Percentiles rank a stretch among this genome's conserved stretches.
Conservation (phyloP, 1,284 basidiomycete genomes). For the Cryptococcus wingfieldii region DNA sequence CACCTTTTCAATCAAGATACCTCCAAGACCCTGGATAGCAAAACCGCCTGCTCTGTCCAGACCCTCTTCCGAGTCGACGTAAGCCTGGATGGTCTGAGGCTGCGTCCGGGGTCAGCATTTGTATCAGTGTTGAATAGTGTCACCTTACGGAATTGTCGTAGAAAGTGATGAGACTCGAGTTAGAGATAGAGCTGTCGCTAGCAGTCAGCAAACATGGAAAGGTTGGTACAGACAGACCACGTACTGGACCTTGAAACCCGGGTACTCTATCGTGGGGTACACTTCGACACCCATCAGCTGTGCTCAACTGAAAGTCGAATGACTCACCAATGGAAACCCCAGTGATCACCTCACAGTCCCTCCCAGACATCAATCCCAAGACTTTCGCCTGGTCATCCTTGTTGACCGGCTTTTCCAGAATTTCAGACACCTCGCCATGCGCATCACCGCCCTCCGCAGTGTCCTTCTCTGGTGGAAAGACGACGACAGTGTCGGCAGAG, state of each 20-base stretch:
- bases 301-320: neutral
- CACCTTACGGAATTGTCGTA: conserved; percentile 60
- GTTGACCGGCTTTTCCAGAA: conserved; percentile 77
- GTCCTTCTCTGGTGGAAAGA: conserved; percentile 71
- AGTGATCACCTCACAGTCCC: conserved; percentile 84
- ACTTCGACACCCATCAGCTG: conserved; percentile 51
- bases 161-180: conserved; percentile 75
- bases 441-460: conserved; percentile 34
- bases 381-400: conserved; percentile 82
- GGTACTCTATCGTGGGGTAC: conserved; percentile 75
- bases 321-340: conserved; percentile 71
- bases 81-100: conserved; percentile 64
- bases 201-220: neutral
- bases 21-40: conserved; percentile 84
- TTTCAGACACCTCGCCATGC: conserved; percentile 38
- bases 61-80: conserved; percentile 84
- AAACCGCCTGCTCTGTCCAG: conserved; percentile 90
- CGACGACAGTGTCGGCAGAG: conserved; percentile 84
- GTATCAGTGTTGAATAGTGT: neutral
- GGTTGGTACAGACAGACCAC: conserved; percentile 19
- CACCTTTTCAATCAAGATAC: conserved; percentile 71
- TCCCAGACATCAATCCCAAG: conserved; percentile 80
- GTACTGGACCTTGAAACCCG: conserved; percentile 79
- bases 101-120: conserved; percentile 7
- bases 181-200: conserved; percentile 69